phyloP scores from a whole-genome alignment of 495 filamentous ascomycete species.

The Evernia prunastri region DNA sequence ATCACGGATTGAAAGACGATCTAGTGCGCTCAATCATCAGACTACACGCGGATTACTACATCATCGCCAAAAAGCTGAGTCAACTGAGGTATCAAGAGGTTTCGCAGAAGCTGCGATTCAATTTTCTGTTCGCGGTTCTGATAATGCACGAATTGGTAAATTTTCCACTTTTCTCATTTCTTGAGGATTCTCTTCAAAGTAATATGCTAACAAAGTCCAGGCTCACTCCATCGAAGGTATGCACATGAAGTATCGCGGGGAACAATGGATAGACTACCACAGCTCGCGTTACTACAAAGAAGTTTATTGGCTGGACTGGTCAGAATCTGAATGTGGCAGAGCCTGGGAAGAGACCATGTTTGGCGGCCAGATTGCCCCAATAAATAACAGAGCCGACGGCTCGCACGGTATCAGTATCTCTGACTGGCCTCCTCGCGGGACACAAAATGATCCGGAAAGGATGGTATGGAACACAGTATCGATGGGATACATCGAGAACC shows the following conservation, averaged over 20 bases:
- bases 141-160: slow-evolving; percentile 25
- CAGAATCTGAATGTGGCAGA: slow-evolving; percentile 22
- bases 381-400: slow-evolving; percentile 24
- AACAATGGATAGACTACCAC: slow-evolving; percentile 24
- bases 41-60: slow-evolving; percentile 24
- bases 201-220: slow-evolving; percentile 3
- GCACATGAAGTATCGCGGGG: slow-evolving; percentile 18
- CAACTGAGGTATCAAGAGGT: slow-evolving; percentile 24
- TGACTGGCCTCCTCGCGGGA: slow-evolving; percentile 23
- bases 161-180: no score
- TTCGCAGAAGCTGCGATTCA: slow-evolving; percentile 28
- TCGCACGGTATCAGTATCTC: slow-evolving; percentile 21
- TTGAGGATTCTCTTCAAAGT: background rate
- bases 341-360: slow-evolving; percentile 26
- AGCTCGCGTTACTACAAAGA: slow-evolving; percentile 19
- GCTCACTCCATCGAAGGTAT: slow-evolving; percentile 26
- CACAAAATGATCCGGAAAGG: slow-evolving; percentile 16
- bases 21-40: slow-evolving; percentile 22
- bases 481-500: slow-evolving; percentile 24
- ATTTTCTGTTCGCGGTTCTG: slow-evolving; percentile 23
- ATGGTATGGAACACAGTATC: slow-evolving; percentile 23
- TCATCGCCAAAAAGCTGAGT: slow-evolving; percentile 25
- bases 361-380: slow-evolving; percentile 21
- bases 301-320: slow-evolving; percentile 23
- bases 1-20: slow-evolving; percentile 8